Evolutionary conservation across 768 basidiomycete species (phyloP), one percentile per base, ranked within the genome.

Genomic region (Tricholoma hemisulphureum): DNA sequence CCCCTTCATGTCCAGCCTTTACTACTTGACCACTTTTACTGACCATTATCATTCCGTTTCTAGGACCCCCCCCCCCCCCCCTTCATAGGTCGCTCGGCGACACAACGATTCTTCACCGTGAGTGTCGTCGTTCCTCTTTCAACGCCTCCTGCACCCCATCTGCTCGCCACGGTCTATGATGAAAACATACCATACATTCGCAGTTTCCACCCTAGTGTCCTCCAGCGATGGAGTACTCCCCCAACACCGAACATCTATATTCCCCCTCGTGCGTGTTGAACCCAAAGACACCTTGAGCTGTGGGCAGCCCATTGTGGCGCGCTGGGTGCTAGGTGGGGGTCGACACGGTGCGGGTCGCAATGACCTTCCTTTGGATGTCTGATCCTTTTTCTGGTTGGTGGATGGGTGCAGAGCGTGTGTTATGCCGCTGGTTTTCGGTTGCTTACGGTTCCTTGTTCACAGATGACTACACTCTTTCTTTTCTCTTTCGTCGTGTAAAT

Each of bases 361-460:
- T 73, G 78, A 85, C 84, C 89, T 89, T 91, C 88, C 88, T 87
- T 89, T 87, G 88, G 88, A 90, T 91, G 88, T 89, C 88, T 89
- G 88, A 89, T 72, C 74, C 68, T 66, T 73, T 65, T 34, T n/a
- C 5, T 23, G 2, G 26, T 29, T 21, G 21, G 20, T 8, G n/a
- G 23, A 49, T 49, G 28, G 46, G 46, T 49, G 26, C 16, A 23
- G 26, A 28, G 16, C 3, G n/a, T n/a, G n/a, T 18, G 9, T 29
- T 4, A 18, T 49, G 4, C 1, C 4, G 16, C n/a, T 49, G 28
- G 3, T 26, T 24, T 29, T 29, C 46, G 8, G 7, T 28, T 29
- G 26, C 46, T 49, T 10, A 43, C 21, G 41, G 29, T n/a, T 49
- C 29, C n/a, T n/a, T 28, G 8, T 29, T 18, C 14, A 18, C 32